Base-by-base conservation (phyloP, 2,329 filamentous ascomycete species). In the Pyricularia pennisetigena region DNA sequence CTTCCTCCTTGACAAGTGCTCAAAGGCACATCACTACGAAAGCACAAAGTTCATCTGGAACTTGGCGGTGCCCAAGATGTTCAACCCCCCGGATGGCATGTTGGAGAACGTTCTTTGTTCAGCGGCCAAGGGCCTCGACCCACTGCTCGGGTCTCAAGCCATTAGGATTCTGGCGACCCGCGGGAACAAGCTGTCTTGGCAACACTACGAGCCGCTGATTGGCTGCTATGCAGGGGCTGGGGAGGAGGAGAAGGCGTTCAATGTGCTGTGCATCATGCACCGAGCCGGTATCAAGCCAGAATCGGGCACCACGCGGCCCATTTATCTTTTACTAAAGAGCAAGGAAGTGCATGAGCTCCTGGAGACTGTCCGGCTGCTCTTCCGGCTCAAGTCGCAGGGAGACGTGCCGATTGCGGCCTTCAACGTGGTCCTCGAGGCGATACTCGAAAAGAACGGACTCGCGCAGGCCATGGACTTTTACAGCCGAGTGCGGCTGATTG, bases 181-280 rank as follows among this genome's bases (percentile, higher is more conserved):
- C 28, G 82, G 82, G 16, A 83, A 85, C 1, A 82, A 84, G 59
- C 81, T 93, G 54, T 81, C 83, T 9, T 78, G 84, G 6, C 83
- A 90, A 70, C 92, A 97, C 75, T 97, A 95, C 77, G 93, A 96
- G 76, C 84, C 90, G 30, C 83, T 97, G 30, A 81, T 94, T 7
- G 88, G 92, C 69, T 85, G 90, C 4, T 92, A 96, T 74, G 81
- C 87, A 12, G 79, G 81, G 3, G 74, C 76, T 3, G 81, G 83
- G 1, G 87, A 95, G 71, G 74, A 94, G 8, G 78, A 80, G 28
- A 86, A 87, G 29, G 90, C 91, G 0, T 82, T 97, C 49, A 85
- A 86, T 59, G 83, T 91, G 1, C 81, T 97, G 20, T 86, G 86
- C 71, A 88, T 93, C 74, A 95, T 97, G 90, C 79, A 85, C 26